Percentiles rank a stretch among this genome's conserved stretches.
These are phyloP conservation scores for Eucalyptus marginata DNA, from an alignment of 345 rosid genomes.

Conservation along the genomic window DNA sequence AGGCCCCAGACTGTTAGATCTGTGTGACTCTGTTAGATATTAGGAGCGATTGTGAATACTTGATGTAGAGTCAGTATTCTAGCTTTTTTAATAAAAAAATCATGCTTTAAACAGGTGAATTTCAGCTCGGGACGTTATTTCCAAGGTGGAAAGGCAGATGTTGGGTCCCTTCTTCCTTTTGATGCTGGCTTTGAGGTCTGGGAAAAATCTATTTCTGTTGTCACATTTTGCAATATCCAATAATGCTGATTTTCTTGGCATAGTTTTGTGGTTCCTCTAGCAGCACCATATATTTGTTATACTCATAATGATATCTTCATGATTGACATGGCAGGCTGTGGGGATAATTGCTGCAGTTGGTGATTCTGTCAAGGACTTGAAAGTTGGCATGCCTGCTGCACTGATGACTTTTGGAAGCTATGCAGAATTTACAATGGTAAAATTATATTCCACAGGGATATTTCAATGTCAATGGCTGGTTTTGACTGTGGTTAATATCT, in stretches of 20 bases:
- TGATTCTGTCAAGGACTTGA: constrained; percentile 51
- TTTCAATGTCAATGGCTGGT: background rate
- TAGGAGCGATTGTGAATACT: background rate
- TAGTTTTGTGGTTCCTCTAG: background rate
- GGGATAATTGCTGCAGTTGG: constrained; percentile 89
- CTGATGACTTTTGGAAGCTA: constrained; percentile 84
- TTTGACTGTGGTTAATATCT: background rate
- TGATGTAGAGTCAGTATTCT: background rate
- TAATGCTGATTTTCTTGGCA: background rate
- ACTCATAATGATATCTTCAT: background rate
- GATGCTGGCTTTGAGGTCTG: constrained; percentile 95
- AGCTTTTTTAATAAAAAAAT: background rate
- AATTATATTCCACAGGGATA: background rate
- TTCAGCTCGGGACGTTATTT: constrained; percentile 97
- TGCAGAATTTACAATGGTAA: constrained; percentile 67
- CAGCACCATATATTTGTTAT: background rate
- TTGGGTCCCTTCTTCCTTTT: constrained; percentile 61
- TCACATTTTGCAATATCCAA: background rate
- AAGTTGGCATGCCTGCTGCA: constrained; percentile 93
- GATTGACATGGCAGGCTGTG: constrained; percentile 46
- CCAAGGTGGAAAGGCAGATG: constrained; percentile 21
- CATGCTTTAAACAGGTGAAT: constrained; percentile 51
- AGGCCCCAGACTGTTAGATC: background rate
- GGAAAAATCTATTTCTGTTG: background rate
- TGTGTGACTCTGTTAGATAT: background rate